Percentiles rank a stretch among this genome's conserved stretches.
phyloP scores from a whole-genome alignment of 441 rosid species.

The Erysimum cheiri region DNA sequence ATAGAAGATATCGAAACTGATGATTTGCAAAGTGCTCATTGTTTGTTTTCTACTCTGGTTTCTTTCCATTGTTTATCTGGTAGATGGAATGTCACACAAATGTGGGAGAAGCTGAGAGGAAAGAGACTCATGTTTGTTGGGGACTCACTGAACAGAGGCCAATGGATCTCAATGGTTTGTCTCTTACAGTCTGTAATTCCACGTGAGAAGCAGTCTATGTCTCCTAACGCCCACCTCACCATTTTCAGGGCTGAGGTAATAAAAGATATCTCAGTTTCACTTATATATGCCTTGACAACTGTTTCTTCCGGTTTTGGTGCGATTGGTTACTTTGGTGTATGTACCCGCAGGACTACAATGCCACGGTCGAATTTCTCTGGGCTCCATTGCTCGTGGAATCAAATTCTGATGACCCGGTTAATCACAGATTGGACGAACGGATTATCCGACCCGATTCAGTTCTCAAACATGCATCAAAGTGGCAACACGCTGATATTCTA shows the following conservation, averaged over 20 bases:
- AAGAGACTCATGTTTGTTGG: constrained; percentile 97
- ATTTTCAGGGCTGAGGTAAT: constrained; percentile 90
- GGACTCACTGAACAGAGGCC: constrained; percentile 94
- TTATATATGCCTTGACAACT: neutral
- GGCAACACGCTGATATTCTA: constrained; percentile 92
- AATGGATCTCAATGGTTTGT: constrained; percentile 98
- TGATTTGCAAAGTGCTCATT: neutral
- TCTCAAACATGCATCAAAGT: constrained; percentile 85
- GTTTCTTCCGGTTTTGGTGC: neutral
- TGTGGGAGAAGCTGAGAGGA: constrained; percentile 97
- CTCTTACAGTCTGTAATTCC: constrained; percentile 85
- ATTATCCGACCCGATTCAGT: constrained; percentile 92
- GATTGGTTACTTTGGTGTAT: constrained; percentile 3
- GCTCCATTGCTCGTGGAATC: constrained; percentile 96
- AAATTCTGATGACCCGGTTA: constrained; percentile 95
- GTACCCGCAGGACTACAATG: constrained; percentile 77
- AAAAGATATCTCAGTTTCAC: neutral
- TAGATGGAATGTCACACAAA: constrained; percentile 86
- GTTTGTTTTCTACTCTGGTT: neutral
- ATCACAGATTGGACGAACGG: constrained; percentile 77
- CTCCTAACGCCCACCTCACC: constrained; percentile 91
- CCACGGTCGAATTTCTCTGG: constrained; percentile 93
- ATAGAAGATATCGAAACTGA: neutral
- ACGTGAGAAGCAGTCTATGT: constrained; percentile 72
- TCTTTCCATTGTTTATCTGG: constrained; percentile 8